Conservation (phyloP, 495 filamentous ascomycete genomes). For the Astrocystis sublimbata region DNA sequence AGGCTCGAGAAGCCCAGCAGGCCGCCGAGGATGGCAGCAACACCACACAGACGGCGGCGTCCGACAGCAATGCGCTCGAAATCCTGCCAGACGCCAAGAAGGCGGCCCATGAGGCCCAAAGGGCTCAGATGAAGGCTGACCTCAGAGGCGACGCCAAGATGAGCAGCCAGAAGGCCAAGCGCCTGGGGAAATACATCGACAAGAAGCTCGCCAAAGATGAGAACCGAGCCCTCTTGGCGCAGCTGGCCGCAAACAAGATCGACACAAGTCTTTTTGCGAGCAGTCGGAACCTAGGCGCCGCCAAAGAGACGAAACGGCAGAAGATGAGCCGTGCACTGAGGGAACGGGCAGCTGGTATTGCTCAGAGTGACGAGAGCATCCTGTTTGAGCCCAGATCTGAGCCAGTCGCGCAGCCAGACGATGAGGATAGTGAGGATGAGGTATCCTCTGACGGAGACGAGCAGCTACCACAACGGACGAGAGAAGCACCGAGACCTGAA, state of each 20-base stretch:
- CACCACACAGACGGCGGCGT: slow-evolving; percentile 20
- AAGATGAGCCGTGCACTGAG: slow-evolving; percentile 58
- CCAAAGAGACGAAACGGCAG: slow-evolving; percentile 65
- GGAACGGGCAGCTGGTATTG: slow-evolving; percentile 60
- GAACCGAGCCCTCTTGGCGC: slow-evolving; percentile 78
- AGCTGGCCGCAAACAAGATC: slow-evolving; percentile 72
- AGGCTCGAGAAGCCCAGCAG: slow-evolving; percentile 46
- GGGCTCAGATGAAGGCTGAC: slow-evolving; percentile 55
- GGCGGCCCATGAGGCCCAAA: slow-evolving; percentile 67
- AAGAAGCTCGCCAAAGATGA: slow-evolving; percentile 94
- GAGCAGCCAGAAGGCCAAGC: slow-evolving; percentile 88
- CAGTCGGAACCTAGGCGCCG: slow-evolving; percentile 70
- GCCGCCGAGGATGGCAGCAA: slow-evolving; percentile 30
- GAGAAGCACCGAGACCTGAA: neutral
- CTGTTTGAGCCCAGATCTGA: slow-evolving; percentile 35
- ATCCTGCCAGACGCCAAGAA: slow-evolving; percentile 64
- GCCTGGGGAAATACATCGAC: slow-evolving; percentile 97
- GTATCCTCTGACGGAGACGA: neutral
- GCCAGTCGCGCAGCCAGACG: slow-evolving; percentile 35
- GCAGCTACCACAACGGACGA: neutral
- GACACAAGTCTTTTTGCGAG: slow-evolving; percentile 80
- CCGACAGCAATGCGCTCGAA: slow-evolving; percentile 72
- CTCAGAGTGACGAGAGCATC: slow-evolving; percentile 38
- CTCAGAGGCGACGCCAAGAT: slow-evolving; percentile 74
- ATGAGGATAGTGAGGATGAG: slow-evolving; percentile 25